phyloP scores from a whole-genome alignment of 106 monocot genomes.

The Acorus calamus region DNA sequence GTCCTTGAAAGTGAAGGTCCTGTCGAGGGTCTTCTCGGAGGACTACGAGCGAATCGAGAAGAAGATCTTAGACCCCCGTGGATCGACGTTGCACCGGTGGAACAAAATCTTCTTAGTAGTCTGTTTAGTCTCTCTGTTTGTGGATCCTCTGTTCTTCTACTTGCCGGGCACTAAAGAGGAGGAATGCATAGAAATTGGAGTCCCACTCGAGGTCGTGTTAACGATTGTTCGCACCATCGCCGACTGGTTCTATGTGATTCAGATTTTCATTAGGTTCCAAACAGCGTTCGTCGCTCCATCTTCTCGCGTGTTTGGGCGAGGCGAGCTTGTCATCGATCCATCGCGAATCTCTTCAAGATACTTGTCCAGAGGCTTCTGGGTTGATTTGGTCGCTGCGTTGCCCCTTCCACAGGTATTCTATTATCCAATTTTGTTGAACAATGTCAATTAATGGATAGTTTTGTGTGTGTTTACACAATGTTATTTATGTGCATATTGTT shows the following conservation, averaged over 20 bases:
- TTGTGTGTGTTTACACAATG: not conserved
- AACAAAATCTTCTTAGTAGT: slow-evolving; percentile 51
- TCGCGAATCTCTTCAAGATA: slow-evolving; percentile 56
- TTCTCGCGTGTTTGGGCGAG: slow-evolving; percentile 80
- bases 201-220: slow-evolving; percentile 29
- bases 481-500: not conserved
- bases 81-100: slow-evolving; percentile 45
- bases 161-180: slow-evolving; percentile 26
- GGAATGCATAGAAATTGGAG: slow-evolving; percentile 33
- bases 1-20: slow-evolving; percentile 34
- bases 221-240: slow-evolving; percentile 47
- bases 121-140: slow-evolving; percentile 57
- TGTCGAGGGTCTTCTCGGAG: slow-evolving; percentile 70
- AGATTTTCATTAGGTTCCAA: slow-evolving; percentile 54
- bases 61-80: slow-evolving; percentile 52
- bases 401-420: slow-evolving; percentile 67
- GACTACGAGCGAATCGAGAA: slow-evolving; percentile 42
- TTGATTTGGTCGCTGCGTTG: slow-evolving; percentile 64
- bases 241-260: slow-evolving; percentile 51
- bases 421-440: no score
- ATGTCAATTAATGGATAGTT: not conserved
- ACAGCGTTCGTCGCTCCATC: slow-evolving; percentile 84
- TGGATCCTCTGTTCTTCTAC: slow-evolving; percentile 82
- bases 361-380: slow-evolving; percentile 40
- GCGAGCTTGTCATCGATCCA: slow-evolving; percentile 68